Percentiles rank a stretch among this genome's conserved stretches.
Conservation (phyloP, 768 basidiomycete species). For the Lactarius hatsudake region DNA sequence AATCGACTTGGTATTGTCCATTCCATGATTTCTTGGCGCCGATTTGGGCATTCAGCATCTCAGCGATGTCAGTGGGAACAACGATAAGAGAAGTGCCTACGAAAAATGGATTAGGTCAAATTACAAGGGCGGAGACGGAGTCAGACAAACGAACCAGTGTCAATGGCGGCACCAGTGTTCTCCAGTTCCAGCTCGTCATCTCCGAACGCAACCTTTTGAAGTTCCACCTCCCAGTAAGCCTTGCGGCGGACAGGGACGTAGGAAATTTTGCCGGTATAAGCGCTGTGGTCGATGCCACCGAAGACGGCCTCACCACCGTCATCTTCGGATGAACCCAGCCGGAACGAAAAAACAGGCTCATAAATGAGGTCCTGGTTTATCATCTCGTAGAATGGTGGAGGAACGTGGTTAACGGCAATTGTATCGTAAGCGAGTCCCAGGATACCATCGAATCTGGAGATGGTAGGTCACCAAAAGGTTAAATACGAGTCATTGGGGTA, state of each 20-base stretch:
- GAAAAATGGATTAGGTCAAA: neutral
- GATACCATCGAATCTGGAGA: conserved; percentile 86
- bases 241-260: conserved; percentile 93
- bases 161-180: conserved; percentile 90
- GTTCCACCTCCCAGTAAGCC: conserved; percentile 98
- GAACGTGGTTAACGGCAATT: conserved; percentile 89
- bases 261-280: conserved; percentile 75
- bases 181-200: conserved; percentile 86
- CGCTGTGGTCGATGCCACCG: conserved; percentile 77
- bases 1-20: conserved; percentile 92
- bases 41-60: conserved; percentile 95
- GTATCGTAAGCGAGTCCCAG: conserved; percentile 93
- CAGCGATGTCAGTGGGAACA: conserved; percentile 89
- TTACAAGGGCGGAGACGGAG: neutral
- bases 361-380: conserved; percentile 78
- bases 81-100: conserved; percentile 91
- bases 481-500: neutral
- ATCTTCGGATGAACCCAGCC: conserved; percentile 77
- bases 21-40: conserved; percentile 95
- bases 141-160: conserved; percentile 57
- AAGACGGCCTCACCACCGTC: conserved; percentile 92
- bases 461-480: neutral
- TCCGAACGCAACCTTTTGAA: conserved; percentile 83
- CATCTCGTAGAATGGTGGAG: conserved; percentile 95
- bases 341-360: conserved; percentile 90